Conservation (phyloP, 768 basidiomycete genomes). For the Lentinula sp. region DNA sequence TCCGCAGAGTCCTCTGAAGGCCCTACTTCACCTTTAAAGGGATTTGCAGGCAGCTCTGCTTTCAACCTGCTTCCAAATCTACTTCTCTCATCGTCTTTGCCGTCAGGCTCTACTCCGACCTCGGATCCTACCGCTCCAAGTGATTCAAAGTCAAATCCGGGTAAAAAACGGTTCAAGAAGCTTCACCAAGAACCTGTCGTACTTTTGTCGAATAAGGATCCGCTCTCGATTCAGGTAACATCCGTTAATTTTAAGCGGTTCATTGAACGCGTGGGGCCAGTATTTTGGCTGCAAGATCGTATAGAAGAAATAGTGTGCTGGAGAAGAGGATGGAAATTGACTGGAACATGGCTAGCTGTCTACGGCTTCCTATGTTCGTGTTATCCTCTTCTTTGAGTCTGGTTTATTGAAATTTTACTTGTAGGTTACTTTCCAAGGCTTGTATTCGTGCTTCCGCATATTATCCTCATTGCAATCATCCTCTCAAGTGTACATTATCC, state of each 20-base stretch:
- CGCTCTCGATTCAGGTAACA: constrained; percentile 72
- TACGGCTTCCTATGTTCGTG: constrained; percentile 78
- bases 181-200: constrained; percentile 17
- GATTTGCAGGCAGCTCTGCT: constrained; percentile 19
- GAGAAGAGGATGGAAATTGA: constrained; percentile 70
- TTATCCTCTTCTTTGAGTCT: background rate
- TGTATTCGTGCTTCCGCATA: constrained; percentile 64
- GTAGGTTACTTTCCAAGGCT: constrained; percentile 75
- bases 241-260: constrained; percentile 81
- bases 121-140: constrained; percentile 10
- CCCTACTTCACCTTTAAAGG: constrained; percentile 12
- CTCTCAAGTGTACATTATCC: constrained; percentile 55
- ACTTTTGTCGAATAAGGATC: constrained; percentile 54
- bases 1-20: constrained; percentile 22
- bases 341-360: constrained; percentile 65
- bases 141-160: constrained; percentile 15
- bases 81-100: constrained; percentile 24
- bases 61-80: constrained; percentile 34
- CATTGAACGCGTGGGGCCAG: constrained; percentile 63
- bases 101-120: constrained; percentile 10
- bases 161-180: constrained; percentile 8
- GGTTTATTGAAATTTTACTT: background rate
- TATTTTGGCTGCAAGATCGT: constrained; percentile 89
- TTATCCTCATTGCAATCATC: constrained; percentile 55
- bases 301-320: constrained; percentile 82